These are phyloP conservation scores for Talaromyces verruculosus DNA, from an alignment of 2,329 filamentous ascomycete species.

Conservation along the genomic window DNA sequence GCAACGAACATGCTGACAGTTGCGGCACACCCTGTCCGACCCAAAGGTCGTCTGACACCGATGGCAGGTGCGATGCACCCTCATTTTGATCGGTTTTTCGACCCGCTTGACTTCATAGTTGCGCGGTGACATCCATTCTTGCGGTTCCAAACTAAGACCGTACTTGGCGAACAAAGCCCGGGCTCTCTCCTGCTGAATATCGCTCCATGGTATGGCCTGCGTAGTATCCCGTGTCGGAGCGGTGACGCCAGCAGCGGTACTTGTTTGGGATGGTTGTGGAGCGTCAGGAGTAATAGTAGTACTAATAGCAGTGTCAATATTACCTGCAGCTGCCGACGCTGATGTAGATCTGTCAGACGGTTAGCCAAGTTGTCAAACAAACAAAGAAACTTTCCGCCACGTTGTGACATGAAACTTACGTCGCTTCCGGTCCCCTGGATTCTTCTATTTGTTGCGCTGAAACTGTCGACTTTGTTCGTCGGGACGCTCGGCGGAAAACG, in stretches of 20 bases:
- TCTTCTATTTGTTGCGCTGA: constrained; percentile 3
- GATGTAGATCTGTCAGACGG: constrained; percentile 9
- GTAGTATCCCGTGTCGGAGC: constrained; percentile 26
- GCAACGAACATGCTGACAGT: constrained; percentile 79
- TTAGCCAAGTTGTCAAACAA: not conserved
- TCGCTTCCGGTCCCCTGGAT: not conserved
- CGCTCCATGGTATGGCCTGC: constrained; percentile 32
- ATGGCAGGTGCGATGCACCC: constrained; percentile 66
- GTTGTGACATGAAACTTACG: constrained; percentile 12
- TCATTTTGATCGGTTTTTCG: constrained; percentile 49
- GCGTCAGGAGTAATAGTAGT: not conserved
- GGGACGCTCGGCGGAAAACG: constrained; percentile 19
- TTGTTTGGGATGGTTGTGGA: constrained; percentile 6
- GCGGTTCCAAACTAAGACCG: constrained; percentile 44
- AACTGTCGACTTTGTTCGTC: constrained; percentile 16
- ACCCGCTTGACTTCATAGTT: constrained; percentile 43
- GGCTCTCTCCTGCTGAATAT: constrained; percentile 45
- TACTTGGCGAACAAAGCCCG: constrained; percentile 50
- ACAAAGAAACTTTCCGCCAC: not conserved
- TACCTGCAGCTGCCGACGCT: constrained; percentile 5
- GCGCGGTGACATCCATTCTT: constrained; percentile 42
- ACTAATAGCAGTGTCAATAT: not conserved
- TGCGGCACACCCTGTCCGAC: constrained; percentile 68
- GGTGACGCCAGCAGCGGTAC: constrained; percentile 6
- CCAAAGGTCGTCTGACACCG: constrained; percentile 74